These are phyloP conservation scores for Spiraea crenata DNA, from an alignment of 331 rosid genomes.

Conservation along the genomic window DNA sequence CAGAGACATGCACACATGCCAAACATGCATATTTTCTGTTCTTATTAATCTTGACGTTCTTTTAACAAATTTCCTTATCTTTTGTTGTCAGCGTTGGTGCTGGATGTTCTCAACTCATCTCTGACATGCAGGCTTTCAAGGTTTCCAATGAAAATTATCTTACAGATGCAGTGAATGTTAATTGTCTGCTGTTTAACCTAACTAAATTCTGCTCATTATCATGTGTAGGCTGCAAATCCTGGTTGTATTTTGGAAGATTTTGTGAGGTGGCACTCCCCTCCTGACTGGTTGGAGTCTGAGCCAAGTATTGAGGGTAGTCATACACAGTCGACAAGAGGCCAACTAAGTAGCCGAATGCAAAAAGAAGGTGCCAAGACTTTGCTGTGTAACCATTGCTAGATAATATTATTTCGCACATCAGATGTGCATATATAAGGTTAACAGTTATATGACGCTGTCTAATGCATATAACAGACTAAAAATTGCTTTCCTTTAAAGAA, in stretches of 20 bases:
- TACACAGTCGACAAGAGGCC: slow-evolving; percentile 54
- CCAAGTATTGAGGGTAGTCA: slow-evolving; percentile 51
- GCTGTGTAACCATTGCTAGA: slow-evolving; percentile 16
- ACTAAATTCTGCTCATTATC: slow-evolving; percentile 29
- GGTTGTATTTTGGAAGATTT: slow-evolving; percentile 99
- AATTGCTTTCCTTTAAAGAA: background rate
- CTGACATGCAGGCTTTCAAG: slow-evolving; percentile 99
- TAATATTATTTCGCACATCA: slow-evolving; percentile 18
- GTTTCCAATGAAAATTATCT: slow-evolving; percentile 40
- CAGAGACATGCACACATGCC: background rate
- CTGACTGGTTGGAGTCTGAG: slow-evolving; percentile 89
- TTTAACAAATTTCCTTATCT: slow-evolving; percentile 40
- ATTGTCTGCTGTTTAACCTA: slow-evolving; percentile 21
- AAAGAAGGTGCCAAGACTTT: slow-evolving; percentile 68
- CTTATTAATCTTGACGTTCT: slow-evolving; percentile 19
- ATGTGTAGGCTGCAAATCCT: slow-evolving; percentile 92
- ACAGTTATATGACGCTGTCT: background rate
- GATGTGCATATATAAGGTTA: slow-evolving; percentile 4
- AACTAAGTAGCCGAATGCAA: slow-evolving; percentile 91
- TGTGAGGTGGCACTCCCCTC: slow-evolving; percentile 99
- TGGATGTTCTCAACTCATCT: slow-evolving; percentile 98
- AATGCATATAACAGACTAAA: background rate
- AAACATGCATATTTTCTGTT: background rate
- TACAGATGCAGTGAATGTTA: slow-evolving; percentile 19
- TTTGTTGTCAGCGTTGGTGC: slow-evolving; percentile 89